Base-by-base conservation (phyloP, 176 grass and related monocot genomes). In the Cenchrus purpureus region DNA sequence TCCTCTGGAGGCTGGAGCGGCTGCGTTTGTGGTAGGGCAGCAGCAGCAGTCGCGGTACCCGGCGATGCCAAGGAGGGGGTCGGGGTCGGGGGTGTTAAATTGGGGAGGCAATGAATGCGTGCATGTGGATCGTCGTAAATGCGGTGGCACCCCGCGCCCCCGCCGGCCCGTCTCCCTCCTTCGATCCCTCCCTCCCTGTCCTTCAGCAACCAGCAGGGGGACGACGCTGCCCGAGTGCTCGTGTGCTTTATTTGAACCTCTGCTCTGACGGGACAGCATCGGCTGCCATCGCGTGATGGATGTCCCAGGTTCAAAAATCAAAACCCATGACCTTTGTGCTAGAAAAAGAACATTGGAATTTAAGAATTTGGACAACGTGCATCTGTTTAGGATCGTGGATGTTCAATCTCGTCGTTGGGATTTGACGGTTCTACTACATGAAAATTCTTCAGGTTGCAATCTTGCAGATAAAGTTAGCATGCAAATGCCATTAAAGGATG, bases 71-170 rank as follows among this genome's bases (percentile, higher is more conserved):
- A 67, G 54, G 67, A 28, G 46, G 56, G 56, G 70, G 31, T 31
- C 28, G 13, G 77, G 77, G 45, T 3, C 28, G 29, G 46, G 87
- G 79, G 79, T 52, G 52, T 89, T 90, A 83, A 93, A 93, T 91
- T 65, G 88, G 74, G 87, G 55, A 50, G 65, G 89, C 87, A 95
- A 91, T 98, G 85, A 98, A 98, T 95, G 96, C 91, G 51, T 82
- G 81, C 96, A 98, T 95, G 96, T 98, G 93, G 87, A 71, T 49
- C 85, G 37, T 32, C 0, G 88, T 94, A 95, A 98, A 94, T 94
- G 89, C 53, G 84, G 85, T 88, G 74, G 84, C 82, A 60, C 79
- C 86, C 84, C 71, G 71, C 48, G 71, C 46, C 37, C 37, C 3
- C 37, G 37, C 70, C 71, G 45, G 70, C 45, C 70, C 79, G 57